Evolutionary conservation across 1,139 yeast species (phyloP), one percentile per base, ranked within the genome.

Genomic region (Pichia sp.): DNA sequence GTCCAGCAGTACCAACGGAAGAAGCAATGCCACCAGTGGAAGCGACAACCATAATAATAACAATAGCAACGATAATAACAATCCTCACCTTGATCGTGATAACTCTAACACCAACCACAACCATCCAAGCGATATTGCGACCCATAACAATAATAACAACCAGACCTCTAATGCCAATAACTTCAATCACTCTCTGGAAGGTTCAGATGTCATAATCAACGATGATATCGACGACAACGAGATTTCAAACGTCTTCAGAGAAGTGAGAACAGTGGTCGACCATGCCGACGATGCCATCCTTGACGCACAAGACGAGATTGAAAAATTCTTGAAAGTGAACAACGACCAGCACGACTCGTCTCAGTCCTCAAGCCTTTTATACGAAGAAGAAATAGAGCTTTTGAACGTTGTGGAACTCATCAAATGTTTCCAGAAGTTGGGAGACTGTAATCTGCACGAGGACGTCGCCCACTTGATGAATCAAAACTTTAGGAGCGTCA

Each of bases 331-430:
- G 6, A 48, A 31, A 9, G 46, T 4, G 42, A 56, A 30, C 47
- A 51, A 19, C 26, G 28, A 41, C 25, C 18, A 8, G 2, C 23
- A 39, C 10, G 37, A 28, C 19, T 13, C 16, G 10, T 30, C 13
- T 6, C 45, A 23, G 22, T 12, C 39, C 18, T n/a, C 28, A 3
- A 19, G 36, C 8, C 30, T 46, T 5, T 28, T 59, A 9, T 59
- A 59, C 47, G 65, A 62, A 23, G 66, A 62, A 48, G 60, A 61
- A 41, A 36, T 60, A 1, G 62, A 61, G 46, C 40, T 65, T 2
- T 44, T 61, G 13, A 57, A 60, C 46, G 62, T 64, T 13, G 55
- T 65, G 21, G 58, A 61, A 19, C 61, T 60, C 44, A 52, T 63
- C 8, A 58, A 56, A 48, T 62, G 66, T 48, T 52, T 65, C 22